These are phyloP conservation scores for Coelastrella sp. DNA, from an alignment of 139 green algal genomes.

Conservation along the genomic window DNA sequence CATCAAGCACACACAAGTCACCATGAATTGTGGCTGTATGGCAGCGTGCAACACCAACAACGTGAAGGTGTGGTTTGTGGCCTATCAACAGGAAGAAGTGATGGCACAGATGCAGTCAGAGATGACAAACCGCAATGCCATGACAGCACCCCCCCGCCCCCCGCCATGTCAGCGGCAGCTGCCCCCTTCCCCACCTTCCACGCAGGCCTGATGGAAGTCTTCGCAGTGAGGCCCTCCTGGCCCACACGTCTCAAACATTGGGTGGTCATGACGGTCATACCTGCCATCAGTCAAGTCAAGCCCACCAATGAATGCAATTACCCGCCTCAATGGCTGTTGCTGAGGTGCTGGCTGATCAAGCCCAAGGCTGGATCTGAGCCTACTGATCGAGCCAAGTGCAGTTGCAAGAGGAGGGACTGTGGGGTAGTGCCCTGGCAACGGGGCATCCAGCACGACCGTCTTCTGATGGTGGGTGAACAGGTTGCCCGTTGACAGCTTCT, in stretches of 20 bases:
- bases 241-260: constrained; percentile 52
- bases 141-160: background rate
- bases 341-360: background rate
- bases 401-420: background rate
- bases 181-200: constrained; percentile 20
- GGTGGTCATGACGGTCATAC: constrained; percentile 54
- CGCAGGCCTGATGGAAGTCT: constrained; percentile 62
- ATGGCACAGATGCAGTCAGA: no score
- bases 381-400: background rate
- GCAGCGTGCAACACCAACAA: background rate
- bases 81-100: no score
- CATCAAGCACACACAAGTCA: background rate
- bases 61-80: no score
- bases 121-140: no score
- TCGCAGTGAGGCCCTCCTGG: constrained; percentile 48
- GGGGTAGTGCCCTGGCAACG: background rate
- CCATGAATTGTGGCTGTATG: background rate
- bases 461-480: constrained; percentile 78
- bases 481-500: constrained; percentile 34
- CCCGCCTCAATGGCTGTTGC: background rate
- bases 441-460: constrained; percentile 57
- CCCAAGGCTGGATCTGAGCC: background rate
- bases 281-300: constrained; percentile 72
- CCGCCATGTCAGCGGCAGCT: no score
- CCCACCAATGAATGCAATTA: constrained; percentile 70